phyloP scores from a whole-genome alignment of 176 grass and related monocot species.

The Ensete glaucum region DNA sequence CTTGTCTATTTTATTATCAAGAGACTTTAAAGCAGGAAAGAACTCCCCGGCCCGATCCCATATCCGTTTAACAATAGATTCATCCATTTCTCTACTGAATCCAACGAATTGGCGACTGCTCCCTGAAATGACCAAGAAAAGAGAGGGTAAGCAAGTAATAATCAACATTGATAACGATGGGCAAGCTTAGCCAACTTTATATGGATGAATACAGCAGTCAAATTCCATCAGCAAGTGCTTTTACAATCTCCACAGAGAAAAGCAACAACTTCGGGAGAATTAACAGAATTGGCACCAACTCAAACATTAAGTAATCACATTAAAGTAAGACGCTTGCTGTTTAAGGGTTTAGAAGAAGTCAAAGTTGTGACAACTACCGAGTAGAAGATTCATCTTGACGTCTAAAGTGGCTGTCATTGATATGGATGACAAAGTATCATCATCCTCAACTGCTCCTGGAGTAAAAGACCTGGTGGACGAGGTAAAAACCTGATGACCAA shows the following conservation, averaged over 20 bases:
- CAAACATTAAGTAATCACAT: not conserved
- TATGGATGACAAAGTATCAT: constrained; percentile 50
- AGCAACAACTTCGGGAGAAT: not conserved
- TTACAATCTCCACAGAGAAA: not conserved
- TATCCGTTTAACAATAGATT: constrained; percentile 62
- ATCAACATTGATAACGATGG: not conserved
- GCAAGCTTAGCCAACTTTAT: not conserved
- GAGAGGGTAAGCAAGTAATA: not conserved
- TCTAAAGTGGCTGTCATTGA: constrained; percentile 84
- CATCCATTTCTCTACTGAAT: constrained; percentile 73
- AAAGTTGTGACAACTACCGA: constrained; percentile 39
- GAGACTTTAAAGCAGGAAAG: constrained; percentile 61
- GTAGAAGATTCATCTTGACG: constrained; percentile 57
- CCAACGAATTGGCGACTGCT: constrained; percentile 90
- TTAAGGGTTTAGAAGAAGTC: not conserved
- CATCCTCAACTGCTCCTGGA: constrained; percentile 28
- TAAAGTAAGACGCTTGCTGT: not conserved
- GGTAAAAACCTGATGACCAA: constrained; percentile 50
- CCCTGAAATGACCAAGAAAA: constrained; percentile 36
- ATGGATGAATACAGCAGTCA: not conserved
- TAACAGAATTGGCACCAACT: not conserved
- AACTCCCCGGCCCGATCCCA: constrained; percentile 76
- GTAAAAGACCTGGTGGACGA: constrained; percentile 17
- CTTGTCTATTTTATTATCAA: constrained; percentile 38
- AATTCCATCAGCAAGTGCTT: not conserved